Conservation (phyloP, 495 filamentous ascomycete species). For the Diplogelasinospora grovesii region DNA sequence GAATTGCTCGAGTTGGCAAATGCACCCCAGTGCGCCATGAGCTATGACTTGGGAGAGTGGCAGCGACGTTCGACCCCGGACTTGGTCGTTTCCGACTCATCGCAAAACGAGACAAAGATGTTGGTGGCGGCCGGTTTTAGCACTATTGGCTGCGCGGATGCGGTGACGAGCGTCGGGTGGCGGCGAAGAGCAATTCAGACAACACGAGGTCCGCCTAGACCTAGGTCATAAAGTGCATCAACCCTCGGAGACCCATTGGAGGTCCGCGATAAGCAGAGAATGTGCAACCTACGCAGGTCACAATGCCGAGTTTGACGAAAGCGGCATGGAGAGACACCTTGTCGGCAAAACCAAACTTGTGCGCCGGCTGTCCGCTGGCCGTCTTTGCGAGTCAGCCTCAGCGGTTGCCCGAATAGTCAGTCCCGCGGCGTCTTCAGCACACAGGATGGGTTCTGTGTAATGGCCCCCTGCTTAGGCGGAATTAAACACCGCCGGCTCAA, state of each 20-base stretch:
- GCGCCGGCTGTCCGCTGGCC: too few relatives aligned
- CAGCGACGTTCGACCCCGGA: background rate
- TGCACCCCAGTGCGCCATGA: too few relatives aligned
- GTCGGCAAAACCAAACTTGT: too few relatives aligned
- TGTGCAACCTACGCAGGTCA: constrained; percentile 10
- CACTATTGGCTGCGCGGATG: constrained; percentile 19
- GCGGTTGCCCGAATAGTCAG: too few relatives aligned
- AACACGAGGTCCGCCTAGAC: constrained; percentile 7
- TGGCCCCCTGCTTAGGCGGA: too few relatives aligned
- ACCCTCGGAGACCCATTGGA: constrained; percentile 3
- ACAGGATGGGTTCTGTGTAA: too few relatives aligned
- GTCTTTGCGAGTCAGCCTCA: too few relatives aligned
- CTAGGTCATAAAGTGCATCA: too few relatives aligned
- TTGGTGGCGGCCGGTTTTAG: constrained; percentile 5
- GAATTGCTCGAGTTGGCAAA: background rate
- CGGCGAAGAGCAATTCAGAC: constrained; percentile 12
- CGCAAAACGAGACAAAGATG: constrained; percentile 1
- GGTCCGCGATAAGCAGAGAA: constrained; percentile 8
- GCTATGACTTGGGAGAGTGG: background rate
- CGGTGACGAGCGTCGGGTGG: constrained; percentile 11
- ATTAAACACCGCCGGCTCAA: too few relatives aligned
- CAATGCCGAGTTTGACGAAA: too few relatives aligned
- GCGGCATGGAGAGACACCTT: too few relatives aligned
- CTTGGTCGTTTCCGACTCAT: constrained; percentile 6
- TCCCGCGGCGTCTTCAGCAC: too few relatives aligned